phyloP scores from a whole-genome alignment of 23 red algal genomes.

The Gracilaria gracilis region DNA sequence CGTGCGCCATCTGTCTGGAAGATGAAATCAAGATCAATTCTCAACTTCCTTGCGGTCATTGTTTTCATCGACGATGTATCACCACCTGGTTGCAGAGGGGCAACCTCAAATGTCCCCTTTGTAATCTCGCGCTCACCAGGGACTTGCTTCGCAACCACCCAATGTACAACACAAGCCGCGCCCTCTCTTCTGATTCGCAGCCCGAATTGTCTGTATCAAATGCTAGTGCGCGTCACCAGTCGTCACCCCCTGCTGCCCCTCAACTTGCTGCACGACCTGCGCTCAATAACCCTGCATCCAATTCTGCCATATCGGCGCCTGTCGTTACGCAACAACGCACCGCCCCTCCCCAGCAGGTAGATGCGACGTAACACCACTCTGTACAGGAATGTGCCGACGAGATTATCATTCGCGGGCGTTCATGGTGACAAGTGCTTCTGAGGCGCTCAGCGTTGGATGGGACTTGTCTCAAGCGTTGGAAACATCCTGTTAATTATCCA shows the following conservation, averaged over 20 bases:
- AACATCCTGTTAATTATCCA: too few species aligned
- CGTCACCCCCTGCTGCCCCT: neutral
- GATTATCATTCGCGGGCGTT: neutral
- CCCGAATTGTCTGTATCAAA: neutral
- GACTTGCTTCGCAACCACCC: neutral
- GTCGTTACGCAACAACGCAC: neutral
- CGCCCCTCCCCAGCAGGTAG: neutral
- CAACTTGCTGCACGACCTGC: neutral
- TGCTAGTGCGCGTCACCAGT: neutral
- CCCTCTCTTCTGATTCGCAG: neutral
- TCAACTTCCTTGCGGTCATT: constrained; percentile 14
- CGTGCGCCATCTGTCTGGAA: constrained; percentile 23
- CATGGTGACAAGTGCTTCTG: neutral
- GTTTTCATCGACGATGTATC: constrained; percentile 32
- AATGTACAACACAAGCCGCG: neutral
- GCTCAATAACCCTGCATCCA: neutral
- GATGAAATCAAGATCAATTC: constrained; percentile 26
- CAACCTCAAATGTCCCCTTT: constrained; percentile 19
- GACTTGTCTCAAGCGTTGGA: too few species aligned
- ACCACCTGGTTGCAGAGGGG: constrained; percentile 11
- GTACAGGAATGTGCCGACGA: neutral
- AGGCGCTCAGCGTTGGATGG: too few species aligned
- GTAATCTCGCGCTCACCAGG: constrained; percentile 12
- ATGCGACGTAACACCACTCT: neutral
- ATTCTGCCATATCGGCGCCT: neutral